Conservation (phyloP, 2,329 filamentous ascomycete genomes). For the Penicillium vulpinum region DNA sequence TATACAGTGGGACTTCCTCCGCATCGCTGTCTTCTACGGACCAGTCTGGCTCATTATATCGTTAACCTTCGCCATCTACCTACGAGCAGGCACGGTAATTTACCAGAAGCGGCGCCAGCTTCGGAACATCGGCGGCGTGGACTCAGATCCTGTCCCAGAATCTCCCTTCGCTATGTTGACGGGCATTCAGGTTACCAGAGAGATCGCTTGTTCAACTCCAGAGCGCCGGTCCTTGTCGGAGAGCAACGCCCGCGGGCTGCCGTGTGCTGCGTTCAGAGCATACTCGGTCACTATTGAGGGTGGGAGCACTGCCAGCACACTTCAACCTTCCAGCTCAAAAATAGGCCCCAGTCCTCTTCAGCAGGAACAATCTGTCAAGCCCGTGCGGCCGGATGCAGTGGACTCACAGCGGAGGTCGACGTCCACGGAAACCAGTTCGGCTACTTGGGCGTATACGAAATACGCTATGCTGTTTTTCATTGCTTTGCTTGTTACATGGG, state of each 20-base stretch:
- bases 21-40: slow-evolving; percentile 71
- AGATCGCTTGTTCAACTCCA: slow-evolving; percentile 37
- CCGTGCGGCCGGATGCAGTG: background rate
- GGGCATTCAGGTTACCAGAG: slow-evolving; percentile 64
- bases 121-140: slow-evolving; percentile 53
- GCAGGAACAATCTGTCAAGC: background rate
- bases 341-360: background rate
- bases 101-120: slow-evolving; percentile 62
- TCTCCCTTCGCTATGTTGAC: slow-evolving; percentile 55
- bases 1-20: slow-evolving; percentile 66
- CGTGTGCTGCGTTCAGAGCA: slow-evolving; percentile 16
- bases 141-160: slow-evolving; percentile 45
- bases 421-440: slow-evolving; percentile 35
- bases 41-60: slow-evolving; percentile 46
- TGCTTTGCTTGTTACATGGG: slow-evolving; percentile 46
- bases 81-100: slow-evolving; percentile 42
- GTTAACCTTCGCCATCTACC: slow-evolving; percentile 43
- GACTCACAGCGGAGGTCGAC: slow-evolving; percentile 18
- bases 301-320: slow-evolving; percentile 7
- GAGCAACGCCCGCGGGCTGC: slow-evolving; percentile 3
- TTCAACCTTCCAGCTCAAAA: background rate
- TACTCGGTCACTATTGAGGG: slow-evolving; percentile 38
- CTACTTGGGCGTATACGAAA: slow-evolving; percentile 42
- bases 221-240: slow-evolving; percentile 9
- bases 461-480: slow-evolving; percentile 44